Conservation (phyloP, 75 land plant species). For the Cryptomeria japonica region DNA sequence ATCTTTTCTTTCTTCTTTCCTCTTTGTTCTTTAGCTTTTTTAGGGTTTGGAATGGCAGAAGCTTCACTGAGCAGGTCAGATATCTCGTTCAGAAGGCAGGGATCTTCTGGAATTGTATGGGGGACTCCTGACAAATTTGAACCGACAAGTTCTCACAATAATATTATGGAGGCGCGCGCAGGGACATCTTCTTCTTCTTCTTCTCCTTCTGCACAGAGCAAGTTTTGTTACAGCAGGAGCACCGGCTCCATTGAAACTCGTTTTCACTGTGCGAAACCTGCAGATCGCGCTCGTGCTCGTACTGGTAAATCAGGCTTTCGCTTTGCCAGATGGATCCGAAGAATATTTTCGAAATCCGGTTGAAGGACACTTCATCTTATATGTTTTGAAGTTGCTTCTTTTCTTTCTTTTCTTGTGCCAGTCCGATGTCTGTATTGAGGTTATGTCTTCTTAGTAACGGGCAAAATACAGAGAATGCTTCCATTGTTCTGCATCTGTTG, state of each 20-base stretch:
- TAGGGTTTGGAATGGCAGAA: background rate
- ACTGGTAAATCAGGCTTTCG: background rate
- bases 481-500: no score
- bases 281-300: background rate
- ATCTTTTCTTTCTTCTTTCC: no score
- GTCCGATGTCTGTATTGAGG: no score
- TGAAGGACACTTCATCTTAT: no score
- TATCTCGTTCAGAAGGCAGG: background rate
- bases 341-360: background rate
- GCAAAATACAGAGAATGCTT: no score
- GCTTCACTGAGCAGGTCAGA: background rate
- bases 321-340: background rate
- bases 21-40: no score
- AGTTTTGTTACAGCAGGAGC: background rate
- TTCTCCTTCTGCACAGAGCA: background rate
- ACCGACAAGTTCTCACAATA: background rate
- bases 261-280: background rate
- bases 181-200: background rate
- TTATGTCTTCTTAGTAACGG: no score
- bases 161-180: background rate
- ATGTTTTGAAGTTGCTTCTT: no score
- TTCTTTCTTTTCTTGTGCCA: no score
- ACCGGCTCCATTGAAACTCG: background rate
- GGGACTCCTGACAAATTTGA: background rate
- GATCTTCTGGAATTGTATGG: constrained; percentile 1